Base-by-base conservation (phyloP, 192 early-diverging fungal species). In the Phycomyces blakesleeanus region DNA sequence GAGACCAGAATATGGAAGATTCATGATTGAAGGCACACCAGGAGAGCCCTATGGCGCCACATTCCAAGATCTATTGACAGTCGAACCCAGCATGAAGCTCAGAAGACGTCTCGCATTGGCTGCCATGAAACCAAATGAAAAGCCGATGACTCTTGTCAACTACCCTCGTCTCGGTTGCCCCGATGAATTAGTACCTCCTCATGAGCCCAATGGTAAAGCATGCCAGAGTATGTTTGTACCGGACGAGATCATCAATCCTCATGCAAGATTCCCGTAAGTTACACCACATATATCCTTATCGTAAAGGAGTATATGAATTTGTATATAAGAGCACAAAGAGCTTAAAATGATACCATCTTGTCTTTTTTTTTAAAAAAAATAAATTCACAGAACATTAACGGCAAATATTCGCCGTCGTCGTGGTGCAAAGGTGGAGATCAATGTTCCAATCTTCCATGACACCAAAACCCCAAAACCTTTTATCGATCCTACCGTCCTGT, bases 21-120 rank as follows among this genome's bases (percentile, higher is more conserved):
- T 89, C 78, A 99, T 99, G 97, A 76, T 97, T 65, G 96, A 98
- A 79, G 90, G 89, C 44, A 97, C 96, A 0, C 97, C 97, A 9
- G 93, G 92, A 5, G 71, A 78, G 15, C 97, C 97, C 0, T 98
- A 97, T 74, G 92, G 92, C 55, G 83, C 87, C 21, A 86, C 87
- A 11, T 77, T 96, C 26, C 69, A 82, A 26, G 92, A 96, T 66
- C 72, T 97, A 21, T 71, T 92, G 21, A 79, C 74, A 21, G 94
- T 97, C 4, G 93, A 98, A 69, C 76, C 81, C 34, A 97, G 92
- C 78, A 98, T 98, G 97, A 76, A 79, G 42, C 57, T 76, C 22
- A 63, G 95, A 69, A 91, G 96, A 51, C 71, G 78, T 22, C 75
- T 92, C 60, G 93, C 91, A 1, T 42, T 64, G 2, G 64, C 76